Evolutionary conservation across 768 basidiomycete species (phyloP), one percentile per base, ranked within the genome.

Genomic region (Serendipita sp.): DNA sequence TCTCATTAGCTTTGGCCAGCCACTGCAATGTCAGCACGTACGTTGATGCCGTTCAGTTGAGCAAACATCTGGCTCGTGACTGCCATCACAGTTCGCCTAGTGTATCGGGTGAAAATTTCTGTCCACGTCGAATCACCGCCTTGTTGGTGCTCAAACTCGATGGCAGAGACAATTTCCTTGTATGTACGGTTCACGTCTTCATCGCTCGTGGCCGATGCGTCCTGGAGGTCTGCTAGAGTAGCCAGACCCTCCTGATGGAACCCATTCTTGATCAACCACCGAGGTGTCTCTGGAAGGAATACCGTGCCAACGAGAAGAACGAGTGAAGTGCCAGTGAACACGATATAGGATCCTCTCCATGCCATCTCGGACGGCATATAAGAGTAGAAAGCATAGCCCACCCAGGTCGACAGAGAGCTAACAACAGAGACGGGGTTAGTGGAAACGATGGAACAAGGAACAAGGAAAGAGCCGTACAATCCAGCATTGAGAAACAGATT

Each of bases 401-500:
- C 64, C 58, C 54, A 65, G 7, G 64, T 48, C 13, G 64, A 65
- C 16, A 64, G 46, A 1, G 64, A 46, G 53, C 48, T 53, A 53
- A 2, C 8, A 53, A 41, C 1, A 18, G 48, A 8, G 13, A 7
- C 13, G 1, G 41, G 1, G 7, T 13, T 41, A 41, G 5, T 53
- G 5, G 2, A 32, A 53, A n/a, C 32, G 8, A 32, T 8, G 5
- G 48, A 53, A 53, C 48, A 3, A 53, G 32, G 16, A 53, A 16
- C 2, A 2, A 1, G 45, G 18, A 18, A 13, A 18, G 48, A 18
- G 18, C 5, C 48, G 16, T 53, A 53, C 48, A 48, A 65, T 35
- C 64, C 64, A 65, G 18, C 63, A 70, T 81, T 82, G 11, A 81
- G 73, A 64, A 76, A 82, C 63, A 82, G 70, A 67, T 82, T 80